Conservation (phyloP, 306 rosid genomes). For the Oxytropis ochrocephala region DNA sequence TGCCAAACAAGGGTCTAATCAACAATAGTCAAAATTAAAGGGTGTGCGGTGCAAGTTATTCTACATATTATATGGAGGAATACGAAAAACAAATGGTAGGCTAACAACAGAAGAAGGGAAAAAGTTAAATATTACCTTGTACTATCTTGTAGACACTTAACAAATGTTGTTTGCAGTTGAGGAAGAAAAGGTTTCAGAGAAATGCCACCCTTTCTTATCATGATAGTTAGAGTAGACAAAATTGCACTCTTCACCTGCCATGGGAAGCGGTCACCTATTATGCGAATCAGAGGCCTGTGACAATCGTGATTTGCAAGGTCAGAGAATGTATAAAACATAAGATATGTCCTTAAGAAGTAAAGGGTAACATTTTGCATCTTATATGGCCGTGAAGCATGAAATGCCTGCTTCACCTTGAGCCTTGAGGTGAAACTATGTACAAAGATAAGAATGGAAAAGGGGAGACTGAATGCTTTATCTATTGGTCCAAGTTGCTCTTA, state of each 20-base stretch:
- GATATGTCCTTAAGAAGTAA: neutral
- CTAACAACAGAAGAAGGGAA: neutral
- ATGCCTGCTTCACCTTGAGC: neutral
- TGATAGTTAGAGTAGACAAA: slow-evolving; percentile 73
- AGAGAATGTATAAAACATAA: slow-evolving; percentile 30
- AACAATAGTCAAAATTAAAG: neutral
- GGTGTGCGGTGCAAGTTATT: neutral
- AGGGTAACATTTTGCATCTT: neutral
- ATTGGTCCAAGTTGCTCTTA: neutral
- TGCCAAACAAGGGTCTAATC: slow-evolving; percentile 1
- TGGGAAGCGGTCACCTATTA: slow-evolving; percentile 95
- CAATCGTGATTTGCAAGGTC: slow-evolving; percentile 21
- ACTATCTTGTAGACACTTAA: slow-evolving; percentile 87
- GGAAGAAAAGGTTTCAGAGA: slow-evolving; percentile 95
- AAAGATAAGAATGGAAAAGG: neutral
- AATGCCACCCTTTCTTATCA: slow-evolving; percentile 84
- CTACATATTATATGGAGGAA: neutral
- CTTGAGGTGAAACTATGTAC: neutral
- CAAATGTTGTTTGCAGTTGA: slow-evolving; percentile 97
- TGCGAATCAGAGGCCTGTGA: slow-evolving; percentile 92
- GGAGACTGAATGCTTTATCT: neutral
- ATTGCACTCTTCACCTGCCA: slow-evolving; percentile 99
- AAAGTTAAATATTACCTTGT: slow-evolving; percentile 43
- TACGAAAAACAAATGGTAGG: neutral
- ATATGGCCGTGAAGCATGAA: neutral